Evolutionary conservation across 495 filamentous ascomycete genomes (phyloP).

Genomic region (Hypoxylon intermedium): DNA sequence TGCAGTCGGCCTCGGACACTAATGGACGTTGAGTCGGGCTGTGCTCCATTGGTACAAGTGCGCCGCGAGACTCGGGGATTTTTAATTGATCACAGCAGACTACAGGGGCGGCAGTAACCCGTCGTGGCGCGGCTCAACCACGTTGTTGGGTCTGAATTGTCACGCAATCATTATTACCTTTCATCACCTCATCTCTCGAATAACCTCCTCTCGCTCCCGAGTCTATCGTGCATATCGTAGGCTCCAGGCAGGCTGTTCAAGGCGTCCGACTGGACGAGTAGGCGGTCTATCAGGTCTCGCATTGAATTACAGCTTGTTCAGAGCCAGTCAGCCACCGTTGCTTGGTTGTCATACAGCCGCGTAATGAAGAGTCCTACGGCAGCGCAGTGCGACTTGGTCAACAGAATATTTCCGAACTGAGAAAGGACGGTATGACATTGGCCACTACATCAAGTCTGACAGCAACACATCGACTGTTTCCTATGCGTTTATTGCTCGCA

Average conservation of each 20-base stretch:
- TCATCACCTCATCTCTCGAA: constrained; percentile 11
- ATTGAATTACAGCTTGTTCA: constrained; percentile 23
- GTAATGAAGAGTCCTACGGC: constrained; percentile 29
- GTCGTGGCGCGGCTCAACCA: constrained; percentile 41
- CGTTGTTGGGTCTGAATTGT: constrained; percentile 40
- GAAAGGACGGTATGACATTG: constrained; percentile 19
- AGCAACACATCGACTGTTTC: constrained; percentile 18
- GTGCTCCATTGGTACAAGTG: constrained; percentile 32
- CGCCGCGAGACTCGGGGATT: constrained; percentile 33
- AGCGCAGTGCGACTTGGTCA: constrained; percentile 28
- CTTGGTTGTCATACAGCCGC: constrained; percentile 35
- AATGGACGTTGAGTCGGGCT: constrained; percentile 29
- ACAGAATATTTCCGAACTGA: constrained; percentile 35
- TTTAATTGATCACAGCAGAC: constrained; percentile 34
- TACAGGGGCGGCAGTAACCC: constrained; percentile 31
- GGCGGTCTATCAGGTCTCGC: too few relatives aligned
- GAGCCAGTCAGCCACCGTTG: constrained; percentile 20
- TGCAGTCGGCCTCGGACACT: constrained; percentile 26
- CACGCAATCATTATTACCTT: constrained; percentile 25
- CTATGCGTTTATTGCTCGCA: constrained; percentile 30
- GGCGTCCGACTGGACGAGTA: constrained; percentile 13
- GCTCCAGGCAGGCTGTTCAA: constrained; percentile 2
- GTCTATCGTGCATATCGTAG: constrained; percentile 11
- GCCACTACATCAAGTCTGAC: constrained; percentile 32
- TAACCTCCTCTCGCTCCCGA: constrained; percentile 14